Base-by-base conservation (phyloP, 2,329 filamentous ascomycete genomes). In the Neopestalotiopsis clavispora region DNA sequence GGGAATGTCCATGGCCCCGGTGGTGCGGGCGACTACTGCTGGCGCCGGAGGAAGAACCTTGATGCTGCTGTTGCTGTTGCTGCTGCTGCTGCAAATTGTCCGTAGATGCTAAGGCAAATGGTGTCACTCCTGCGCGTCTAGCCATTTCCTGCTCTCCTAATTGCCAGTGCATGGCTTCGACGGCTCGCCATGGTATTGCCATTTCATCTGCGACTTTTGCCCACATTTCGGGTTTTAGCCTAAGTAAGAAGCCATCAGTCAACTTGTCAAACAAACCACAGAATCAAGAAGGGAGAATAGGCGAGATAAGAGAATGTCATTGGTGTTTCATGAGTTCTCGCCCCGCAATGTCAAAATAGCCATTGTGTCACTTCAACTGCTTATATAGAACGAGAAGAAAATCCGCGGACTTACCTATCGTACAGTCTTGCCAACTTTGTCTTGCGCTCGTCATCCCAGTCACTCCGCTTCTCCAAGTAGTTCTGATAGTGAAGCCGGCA, bases 191-290 rank as follows among this genome's bases (percentile, higher is more conserved):
- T 45, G 95, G 96, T 68, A 98, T 91, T 38, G 91, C 91, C 91
- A 99, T 95, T 81, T 98, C 95, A 79, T 96, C 94, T 57, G 95
- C 94, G 28, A 98, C 93, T 77, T 95, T 96, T 70, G 93, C 91
- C 95, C 95, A 99, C 94, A 98, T 98, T 78, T 98, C 94, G 72
- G 93, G 90, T 81, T 98, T 98, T 85, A 98, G 97, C 80, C 95
- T 98, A 78, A 30, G 14, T 20, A 66, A 10, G 56, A 58, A 28
- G 23, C 34, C 45, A 58, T 62, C 5, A 56, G 66, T 56, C 28
- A 67, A n/a, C 17, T 28, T 42, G 30, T 7, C 34, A 38, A 6
- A 38, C 34, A 38, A 38, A 6, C 45, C 38, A 17, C 23, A 12
- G n/a, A 20, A 10, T n/a, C 10, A 23, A 30, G 28, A 56, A 23